Conservation (phyloP, 1,284 basidiomycete species). For the Heterobasidion parviporum region DNA sequence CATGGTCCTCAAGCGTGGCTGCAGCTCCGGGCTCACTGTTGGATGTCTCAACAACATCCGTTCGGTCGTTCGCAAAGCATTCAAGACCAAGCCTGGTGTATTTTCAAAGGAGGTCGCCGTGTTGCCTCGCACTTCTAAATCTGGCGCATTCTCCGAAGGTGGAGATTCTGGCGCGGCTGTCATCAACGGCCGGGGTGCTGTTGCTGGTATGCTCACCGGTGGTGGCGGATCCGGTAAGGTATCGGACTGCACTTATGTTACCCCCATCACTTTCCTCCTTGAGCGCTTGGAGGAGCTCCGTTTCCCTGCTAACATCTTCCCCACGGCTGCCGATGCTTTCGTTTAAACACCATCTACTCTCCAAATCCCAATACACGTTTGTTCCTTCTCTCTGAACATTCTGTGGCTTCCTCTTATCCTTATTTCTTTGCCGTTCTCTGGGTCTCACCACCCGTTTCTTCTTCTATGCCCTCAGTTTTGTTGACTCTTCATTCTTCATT, state of each 20-base stretch:
- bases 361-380: too few species aligned
- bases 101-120: conserved; percentile 6
- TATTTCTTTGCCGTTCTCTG: too few species aligned
- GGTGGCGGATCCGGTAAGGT: conserved; percentile 12
- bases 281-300: conserved; percentile 9
- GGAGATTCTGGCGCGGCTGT: conserved; percentile 21
- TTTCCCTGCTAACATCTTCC: conserved; percentile 13
- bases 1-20: conserved; percentile 15
- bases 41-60: conserved; percentile 13
- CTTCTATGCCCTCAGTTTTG: too few species aligned
- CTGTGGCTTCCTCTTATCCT: too few species aligned
- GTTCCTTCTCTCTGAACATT: too few species aligned
- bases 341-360: too few species aligned
- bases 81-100: conserved; percentile 2
- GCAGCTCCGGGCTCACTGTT: conserved; percentile 11
- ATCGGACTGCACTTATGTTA: conserved; percentile 16
- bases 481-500: too few species aligned
- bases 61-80: conserved; percentile 7
- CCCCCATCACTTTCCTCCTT: conserved; percentile 17
- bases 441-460: too few species aligned
- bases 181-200: conserved; percentile 11
- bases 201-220: conserved; percentile 20
- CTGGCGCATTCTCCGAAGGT: conserved; percentile 14
- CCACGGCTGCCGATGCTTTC: not conserved
- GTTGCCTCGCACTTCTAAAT: conserved; percentile 14